phyloP scores from a whole-genome alignment of 371 early-diverging fungal genomes.

The Saksenaea oblongispora region DNA sequence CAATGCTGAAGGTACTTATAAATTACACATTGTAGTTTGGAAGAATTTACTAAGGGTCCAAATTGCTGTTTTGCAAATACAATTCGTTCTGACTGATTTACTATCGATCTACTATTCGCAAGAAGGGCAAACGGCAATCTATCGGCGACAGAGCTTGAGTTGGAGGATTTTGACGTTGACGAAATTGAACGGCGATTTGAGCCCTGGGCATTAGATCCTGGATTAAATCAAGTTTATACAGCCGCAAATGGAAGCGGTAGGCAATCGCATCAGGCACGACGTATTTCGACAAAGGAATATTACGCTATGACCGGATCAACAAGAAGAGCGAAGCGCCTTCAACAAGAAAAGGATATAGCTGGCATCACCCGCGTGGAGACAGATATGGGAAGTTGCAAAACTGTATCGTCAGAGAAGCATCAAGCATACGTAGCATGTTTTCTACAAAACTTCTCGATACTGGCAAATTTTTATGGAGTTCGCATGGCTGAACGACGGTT shows the following conservation, averaged over 20 bases:
- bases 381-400: not conserved
- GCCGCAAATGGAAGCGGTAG: not conserved
- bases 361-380: not conserved
- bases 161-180: not conserved
- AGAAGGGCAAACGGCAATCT: not conserved
- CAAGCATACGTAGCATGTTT: not conserved
- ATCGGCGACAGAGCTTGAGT: not conserved
- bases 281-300: not conserved
- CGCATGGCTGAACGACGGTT: not conserved
- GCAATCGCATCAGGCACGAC: not conserved
- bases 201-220: not conserved
- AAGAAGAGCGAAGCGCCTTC: not conserved
- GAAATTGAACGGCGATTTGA: not conserved
- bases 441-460: not conserved
- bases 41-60: not conserved
- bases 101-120: conserved; percentile 5
- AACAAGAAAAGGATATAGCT: not conserved
- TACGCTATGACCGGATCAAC: not conserved
- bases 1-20: no score
- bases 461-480: not conserved
- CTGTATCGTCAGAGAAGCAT: not conserved
- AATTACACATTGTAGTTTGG: no score
- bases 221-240: not conserved
- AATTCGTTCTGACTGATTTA: not conserved
- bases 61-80: not conserved